Evolutionary conservation across 1,284 basidiomycete species (phyloP).

Genomic region (Mrakiaceae sp.): DNA sequence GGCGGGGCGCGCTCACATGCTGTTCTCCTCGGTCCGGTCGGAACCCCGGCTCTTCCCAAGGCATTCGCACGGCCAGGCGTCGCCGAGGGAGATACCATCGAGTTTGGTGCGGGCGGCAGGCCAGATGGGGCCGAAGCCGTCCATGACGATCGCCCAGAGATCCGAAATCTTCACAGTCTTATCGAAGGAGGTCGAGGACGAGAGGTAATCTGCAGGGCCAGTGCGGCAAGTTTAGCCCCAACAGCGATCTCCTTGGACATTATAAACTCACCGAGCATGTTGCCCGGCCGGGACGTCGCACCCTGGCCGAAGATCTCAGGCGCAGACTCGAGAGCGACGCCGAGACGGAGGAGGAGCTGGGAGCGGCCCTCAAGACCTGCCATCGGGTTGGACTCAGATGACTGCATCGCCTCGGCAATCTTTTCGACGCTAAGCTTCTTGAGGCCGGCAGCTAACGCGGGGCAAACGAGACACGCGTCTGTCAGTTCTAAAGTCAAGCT

Average conservation of each 20-base stretch:
- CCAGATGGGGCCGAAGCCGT: constrained; percentile 74
- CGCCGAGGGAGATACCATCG: constrained; percentile 58
- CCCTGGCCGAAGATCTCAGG: constrained; percentile 53
- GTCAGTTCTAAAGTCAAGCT: too few relatives aligned
- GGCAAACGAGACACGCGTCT: too few relatives aligned
- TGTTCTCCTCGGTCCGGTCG: constrained; percentile 5
- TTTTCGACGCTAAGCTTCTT: constrained; percentile 50
- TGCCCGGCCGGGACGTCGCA: constrained; percentile 58
- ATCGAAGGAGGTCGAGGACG: constrained; percentile 27
- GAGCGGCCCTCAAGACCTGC: constrained; percentile 80
- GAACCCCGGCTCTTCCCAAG: background rate
- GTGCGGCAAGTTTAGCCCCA: background rate
- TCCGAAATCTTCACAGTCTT: constrained; percentile 47
- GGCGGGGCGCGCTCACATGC: background rate
- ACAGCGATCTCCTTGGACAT: too few relatives aligned
- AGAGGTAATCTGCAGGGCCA: constrained; percentile 54
- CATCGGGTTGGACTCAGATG: constrained; percentile 65
- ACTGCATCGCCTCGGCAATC: constrained; percentile 68
- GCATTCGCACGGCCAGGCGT: constrained; percentile 63
- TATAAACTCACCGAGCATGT: constrained; percentile 53
- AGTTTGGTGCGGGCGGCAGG: constrained; percentile 58
- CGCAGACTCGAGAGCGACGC: constrained; percentile 52
- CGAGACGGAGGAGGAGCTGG: constrained; percentile 59
- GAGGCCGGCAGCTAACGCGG: constrained; percentile 53
- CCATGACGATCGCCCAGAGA: constrained; percentile 67